phyloP scores from a whole-genome alignment of 805 yeast species.

The Zygoascus flipseniorum region DNA sequence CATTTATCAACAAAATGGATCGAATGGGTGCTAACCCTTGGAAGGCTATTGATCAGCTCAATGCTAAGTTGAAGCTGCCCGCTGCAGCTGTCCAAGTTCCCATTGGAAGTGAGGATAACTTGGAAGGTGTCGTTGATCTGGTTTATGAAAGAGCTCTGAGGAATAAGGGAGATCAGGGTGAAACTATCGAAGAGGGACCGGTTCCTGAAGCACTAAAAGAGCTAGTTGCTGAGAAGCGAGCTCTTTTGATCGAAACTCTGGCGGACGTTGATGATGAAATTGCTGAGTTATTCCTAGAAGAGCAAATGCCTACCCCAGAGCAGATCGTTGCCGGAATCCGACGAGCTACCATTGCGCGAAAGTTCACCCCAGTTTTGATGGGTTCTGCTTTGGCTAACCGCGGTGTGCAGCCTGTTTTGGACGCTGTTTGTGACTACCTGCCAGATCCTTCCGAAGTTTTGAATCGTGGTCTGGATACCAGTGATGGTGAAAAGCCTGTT shows the following conservation, averaged over 20 bases:
- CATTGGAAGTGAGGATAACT: slow-evolving; percentile 81
- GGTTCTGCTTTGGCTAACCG: slow-evolving; percentile 97
- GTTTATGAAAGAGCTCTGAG: slow-evolving; percentile 80
- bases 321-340: slow-evolving; percentile 88
- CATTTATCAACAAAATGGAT: slow-evolving; percentile 97
- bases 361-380: slow-evolving; percentile 98
- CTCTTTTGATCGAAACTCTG: slow-evolving; percentile 76
- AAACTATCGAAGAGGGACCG: slow-evolving; percentile 50
- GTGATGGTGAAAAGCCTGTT: slow-evolving; percentile 58
- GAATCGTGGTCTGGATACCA: slow-evolving; percentile 75
- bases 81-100: slow-evolving; percentile 99
- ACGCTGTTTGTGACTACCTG: slow-evolving; percentile 89
- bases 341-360: slow-evolving; percentile 89
- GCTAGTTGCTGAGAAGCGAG: slow-evolving; percentile 84
- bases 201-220: slow-evolving; percentile 76
- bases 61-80: slow-evolving; percentile 76
- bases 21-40: slow-evolving; percentile 99
- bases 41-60: slow-evolving; percentile 86
- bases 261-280: slow-evolving; percentile 98
- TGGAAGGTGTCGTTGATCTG: slow-evolving; percentile 85
- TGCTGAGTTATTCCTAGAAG: slow-evolving; percentile 87
- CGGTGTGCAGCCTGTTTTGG: slow-evolving; percentile 91
- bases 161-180: slow-evolving; percentile 90
- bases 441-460: slow-evolving; percentile 93
- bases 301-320: slow-evolving; percentile 72